Base-by-base conservation (phyloP, 2,329 filamentous ascomycete genomes). In the Fusarium decemcellulare region DNA sequence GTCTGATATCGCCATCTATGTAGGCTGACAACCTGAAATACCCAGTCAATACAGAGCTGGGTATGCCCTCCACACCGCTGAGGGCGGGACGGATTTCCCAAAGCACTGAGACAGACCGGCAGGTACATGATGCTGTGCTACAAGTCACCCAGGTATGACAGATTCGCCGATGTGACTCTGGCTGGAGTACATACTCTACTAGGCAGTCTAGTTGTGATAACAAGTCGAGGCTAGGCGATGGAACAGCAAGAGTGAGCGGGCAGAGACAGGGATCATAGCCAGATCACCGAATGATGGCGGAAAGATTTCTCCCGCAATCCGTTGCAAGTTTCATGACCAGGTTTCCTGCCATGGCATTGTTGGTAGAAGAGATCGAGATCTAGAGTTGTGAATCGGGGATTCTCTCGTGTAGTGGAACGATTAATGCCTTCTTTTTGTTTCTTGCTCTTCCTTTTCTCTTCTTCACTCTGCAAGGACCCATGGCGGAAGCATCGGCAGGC, bases 401-500 rank as follows among this genome's bases (percentile, higher is more conserved):
- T 40, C 8, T 40, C 61, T 47, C 18, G 50, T 23, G 30, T 9
- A 27, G 51, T 59, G 32, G 37, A 46, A 54, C 27, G 43, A 55
- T 47, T 23, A 4, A 23, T 23, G 23, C 23, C 23, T 23, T 58
- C 37, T 8, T 53, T 9, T 14, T 29, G 32, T 59, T 53, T 36
- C 47, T 23, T 44, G 7, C 3, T 47, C 36, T 47, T 47, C 39
- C 18, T 54, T 47, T 16, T 50, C 44, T 16, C 32, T 50, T 59
- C 56, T 52, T 56, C 6, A 54, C 36, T 63, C 36, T 32, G 36
- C 59, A 52, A 55, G 57, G 69, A 64, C 46, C 72, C 67, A 71
- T 74, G 64, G 52, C 70, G 72, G 72, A 66, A 70, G 37, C 59
- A 61, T 68, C 63, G 72, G 61, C 56, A 63, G 57, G 60, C 53